Evolutionary conservation across 176 grass and related monocot species (phyloP), one percentile per base, ranked within the genome.

Genomic region (Otatea glauca): DNA sequence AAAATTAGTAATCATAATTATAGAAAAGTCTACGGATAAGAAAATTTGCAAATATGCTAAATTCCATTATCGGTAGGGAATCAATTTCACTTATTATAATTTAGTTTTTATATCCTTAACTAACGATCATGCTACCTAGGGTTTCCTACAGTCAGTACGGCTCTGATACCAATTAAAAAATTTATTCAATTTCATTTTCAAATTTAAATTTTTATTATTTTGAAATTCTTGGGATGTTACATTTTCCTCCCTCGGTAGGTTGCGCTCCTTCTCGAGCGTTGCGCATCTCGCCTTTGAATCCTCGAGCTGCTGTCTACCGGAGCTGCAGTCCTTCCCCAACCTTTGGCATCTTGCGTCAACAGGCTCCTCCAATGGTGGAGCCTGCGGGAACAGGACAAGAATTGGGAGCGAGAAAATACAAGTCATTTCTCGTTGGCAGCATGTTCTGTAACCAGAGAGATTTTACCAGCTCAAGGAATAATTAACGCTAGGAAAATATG

Each of bases 211-310:
- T n/a, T n/a, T n/a, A n/a, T n/a, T n/a, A n/a, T n/a, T n/a, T n/a
- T n/a, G n/a, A n/a, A n/a, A n/a, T n/a, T n/a, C n/a, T n/a, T n/a
- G n/a, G n/a, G n/a, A n/a, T n/a, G n/a, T n/a, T n/a, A n/a, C n/a
- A n/a, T n/a, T n/a, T n/a, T n/a, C 47, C 24, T 82, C 83, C 74
- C 75, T 89, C 39, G 92, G 84, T 41, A 77, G 23, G 50, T 75
- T 61, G 8, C 65, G 32, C 32, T 94, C 93, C 23, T 87, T 82
- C 86, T 99, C 93, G 20, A 94, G 77, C 5, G 18, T 21, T 3
- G 37, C n/a, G 12, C 90, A 89, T 75, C 77, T 51, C 42, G 12
- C 83, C 70, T 87, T 90, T 50, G 74, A 87, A 60, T 75, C 77
- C 76, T 94, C 89, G 6, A 94, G 70, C 74, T 88, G 83, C 38